Base-by-base conservation (phyloP, 108 stramenopile genomes). In the Skeletonema potamos region DNA sequence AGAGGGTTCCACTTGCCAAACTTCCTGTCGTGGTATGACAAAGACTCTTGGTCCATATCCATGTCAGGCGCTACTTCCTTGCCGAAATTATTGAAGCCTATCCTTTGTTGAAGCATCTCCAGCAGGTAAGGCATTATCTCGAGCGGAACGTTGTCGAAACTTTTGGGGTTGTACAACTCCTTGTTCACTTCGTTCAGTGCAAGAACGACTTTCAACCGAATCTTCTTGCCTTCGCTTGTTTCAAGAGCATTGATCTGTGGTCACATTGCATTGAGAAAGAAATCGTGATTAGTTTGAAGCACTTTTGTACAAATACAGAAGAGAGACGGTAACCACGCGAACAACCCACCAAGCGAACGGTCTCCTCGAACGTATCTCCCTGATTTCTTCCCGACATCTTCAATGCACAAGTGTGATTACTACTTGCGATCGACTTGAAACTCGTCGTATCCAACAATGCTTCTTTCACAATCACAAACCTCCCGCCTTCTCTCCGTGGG, bases 381-480 rank as follows among this genome's bases (percentile, higher is more conserved):
- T 2, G 6, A 9, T 59, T 59, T 13, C 58, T 8, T 1, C 28
- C 28, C 8, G 24, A 30, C 32, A 72, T 20, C 9, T 56, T 54
- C 0, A 72, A 43, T 2, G 18, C 33, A 27, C 72, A 72, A n/a
- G 62, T 64, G 34, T 72, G 72, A 64, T 72, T 72, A 13, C 61
- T 64, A 27, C 24, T 34, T 6, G 61, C 61, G 18, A 72, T 33
- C 1, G 28, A 15, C 18, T 72, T 54, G 15, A 59, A 8, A 4
- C 17, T 18, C 1, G 7, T 33, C 30, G 20, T 4, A 59, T 59
- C 58, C 17, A 59, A 59, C 7, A 59, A 10, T 5, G 30, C 58
- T n/a, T 9, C 58, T 22, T 32, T 59, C 58, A 59, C 58, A 0
- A 59, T 59, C 8, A 2, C 56, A 12, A 9, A 27, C 10, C 28